Evolutionary conservation across 1,284 basidiomycete genomes (phyloP).

Genomic region (Pseudozyma pruni): DNA sequence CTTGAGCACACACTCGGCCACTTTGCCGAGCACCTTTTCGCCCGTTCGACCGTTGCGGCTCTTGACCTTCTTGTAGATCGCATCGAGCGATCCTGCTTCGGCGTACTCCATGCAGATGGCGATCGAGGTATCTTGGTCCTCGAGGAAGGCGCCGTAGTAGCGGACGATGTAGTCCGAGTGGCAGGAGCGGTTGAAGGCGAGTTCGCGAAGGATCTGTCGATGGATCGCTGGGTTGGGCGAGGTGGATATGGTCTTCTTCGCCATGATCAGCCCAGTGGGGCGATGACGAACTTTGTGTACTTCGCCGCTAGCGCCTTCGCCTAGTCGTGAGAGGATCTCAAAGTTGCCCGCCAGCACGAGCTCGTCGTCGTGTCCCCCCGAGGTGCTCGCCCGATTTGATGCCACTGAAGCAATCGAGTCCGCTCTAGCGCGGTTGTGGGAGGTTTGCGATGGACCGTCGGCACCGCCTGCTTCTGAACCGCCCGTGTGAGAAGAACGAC

Average conservation of each 20-base stretch:
- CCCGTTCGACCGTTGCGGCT: conserved; percentile 80
- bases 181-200: conserved; percentile 86
- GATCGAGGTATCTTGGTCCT: conserved; percentile 88
- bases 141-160: conserved; percentile 95
- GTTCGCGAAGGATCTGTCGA: conserved; percentile 90
- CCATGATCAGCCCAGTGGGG: conserved; percentile 82
- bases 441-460: conserved; percentile 4
- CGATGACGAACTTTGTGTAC: conserved; percentile 89
- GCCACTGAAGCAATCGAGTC: conserved; percentile 25
- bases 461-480: background rate
- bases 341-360: conserved; percentile 71
- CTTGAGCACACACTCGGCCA: conserved; percentile 90
- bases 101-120: conserved; percentile 95
- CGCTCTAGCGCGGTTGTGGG: conserved; percentile 11
- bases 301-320: conserved; percentile 94
- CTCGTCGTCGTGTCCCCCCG: conserved; percentile 44
- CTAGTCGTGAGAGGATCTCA: conserved; percentile 79
- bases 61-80: conserved; percentile 85
- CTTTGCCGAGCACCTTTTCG: conserved; percentile 89
- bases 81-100: conserved; percentile 85
- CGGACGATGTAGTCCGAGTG: conserved; percentile 87
- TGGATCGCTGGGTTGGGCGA: conserved; percentile 85
- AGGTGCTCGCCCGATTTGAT: conserved; percentile 21
- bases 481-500: conserved; percentile 6
- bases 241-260: conserved; percentile 94